Conservation (phyloP, 164 flowering plant genomes). For the Cinnamomum chago region DNA sequence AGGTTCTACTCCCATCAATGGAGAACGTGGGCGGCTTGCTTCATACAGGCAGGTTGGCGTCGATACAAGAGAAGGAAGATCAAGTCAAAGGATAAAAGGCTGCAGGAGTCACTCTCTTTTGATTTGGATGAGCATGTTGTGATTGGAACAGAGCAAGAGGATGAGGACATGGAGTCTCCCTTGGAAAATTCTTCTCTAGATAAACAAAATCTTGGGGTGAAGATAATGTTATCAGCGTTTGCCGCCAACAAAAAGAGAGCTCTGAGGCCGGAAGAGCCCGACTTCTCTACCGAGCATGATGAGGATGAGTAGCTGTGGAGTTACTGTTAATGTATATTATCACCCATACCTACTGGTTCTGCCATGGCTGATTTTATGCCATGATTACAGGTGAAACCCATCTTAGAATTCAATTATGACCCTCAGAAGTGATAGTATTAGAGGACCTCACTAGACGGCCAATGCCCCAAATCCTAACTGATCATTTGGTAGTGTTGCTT, state of each 20-base stretch:
- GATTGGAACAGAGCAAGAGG: conserved; percentile 25
- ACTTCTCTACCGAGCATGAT: conserved; percentile 65
- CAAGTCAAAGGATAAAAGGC: conserved; percentile 34
- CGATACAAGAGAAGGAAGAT: conserved; percentile 51
- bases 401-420: background rate
- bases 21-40: conserved; percentile 98
- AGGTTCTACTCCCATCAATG: conserved; percentile 93
- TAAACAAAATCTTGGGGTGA: conserved; percentile 50
- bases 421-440: background rate
- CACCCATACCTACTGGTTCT: background rate
- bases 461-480: background rate
- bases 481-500: background rate
- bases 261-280: conserved; percentile 90
- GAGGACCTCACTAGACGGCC: background rate
- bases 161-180: conserved; percentile 23
- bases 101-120: conserved; percentile 39
- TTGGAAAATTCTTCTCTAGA: conserved; percentile 25
- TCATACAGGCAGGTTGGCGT: conserved; percentile 92
- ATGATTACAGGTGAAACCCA: background rate
- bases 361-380: background rate
- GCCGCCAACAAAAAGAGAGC: conserved; percentile 75
- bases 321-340: background rate
- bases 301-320: conserved; percentile 21
- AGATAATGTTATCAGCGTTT: conserved; percentile 67
- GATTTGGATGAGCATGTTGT: conserved; percentile 21